These are phyloP conservation scores for Paramecium sonneborni DNA, from an alignment of 73 alveolate genomes.

Conservation along the genomic window DNA sequence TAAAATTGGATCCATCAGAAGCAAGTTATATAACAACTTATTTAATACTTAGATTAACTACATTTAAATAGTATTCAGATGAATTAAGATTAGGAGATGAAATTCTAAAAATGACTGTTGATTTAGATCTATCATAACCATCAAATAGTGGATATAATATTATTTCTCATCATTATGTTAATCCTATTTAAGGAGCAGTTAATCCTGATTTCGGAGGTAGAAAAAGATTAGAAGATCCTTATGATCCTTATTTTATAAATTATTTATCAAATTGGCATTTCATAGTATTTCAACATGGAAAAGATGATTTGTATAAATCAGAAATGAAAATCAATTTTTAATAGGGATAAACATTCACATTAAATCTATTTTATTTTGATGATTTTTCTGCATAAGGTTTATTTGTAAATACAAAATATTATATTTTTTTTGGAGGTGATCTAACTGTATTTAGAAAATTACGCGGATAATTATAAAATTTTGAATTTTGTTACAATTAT, in stretches of 20 bases:
- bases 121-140: not conserved
- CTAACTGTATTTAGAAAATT: not conserved
- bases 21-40: not conserved
- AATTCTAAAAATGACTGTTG: not conserved
- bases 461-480: not conserved
- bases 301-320: not conserved
- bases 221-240: not conserved
- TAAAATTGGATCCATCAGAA: not conserved
- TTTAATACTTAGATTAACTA: not conserved
- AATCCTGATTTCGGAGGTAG: not conserved
- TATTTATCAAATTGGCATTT: not conserved
- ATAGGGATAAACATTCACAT: not conserved
- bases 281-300: not conserved
- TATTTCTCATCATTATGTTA: not conserved
- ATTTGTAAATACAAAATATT: not conserved
- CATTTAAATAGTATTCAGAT: not conserved
- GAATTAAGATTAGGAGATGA: not conserved
- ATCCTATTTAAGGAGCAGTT: not conserved
- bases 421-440: not conserved
- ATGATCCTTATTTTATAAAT: not conserved
- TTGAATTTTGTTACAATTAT: not conserved
- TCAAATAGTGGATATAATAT: not conserved
- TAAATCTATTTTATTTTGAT: not conserved
- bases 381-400: not conserved
- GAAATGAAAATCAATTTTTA: not conserved